phyloP scores from a whole-genome alignment of 768 basidiomycete species.

The Trametes maxima region DNA sequence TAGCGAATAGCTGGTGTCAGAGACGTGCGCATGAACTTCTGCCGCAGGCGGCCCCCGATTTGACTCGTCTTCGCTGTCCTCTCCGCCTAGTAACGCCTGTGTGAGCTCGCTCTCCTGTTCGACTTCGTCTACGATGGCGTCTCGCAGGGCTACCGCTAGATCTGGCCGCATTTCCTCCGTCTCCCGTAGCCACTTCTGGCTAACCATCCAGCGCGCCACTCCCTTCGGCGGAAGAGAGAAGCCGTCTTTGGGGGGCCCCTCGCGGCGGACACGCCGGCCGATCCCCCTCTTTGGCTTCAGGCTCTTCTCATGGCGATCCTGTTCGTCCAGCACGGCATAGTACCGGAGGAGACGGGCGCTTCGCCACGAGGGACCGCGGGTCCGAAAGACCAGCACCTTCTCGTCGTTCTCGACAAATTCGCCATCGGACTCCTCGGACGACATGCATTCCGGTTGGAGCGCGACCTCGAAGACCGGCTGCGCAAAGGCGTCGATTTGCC shows the following conservation, averaged over 20 bases:
- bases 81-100: conserved; percentile 51
- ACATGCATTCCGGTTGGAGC: conserved; percentile 76
- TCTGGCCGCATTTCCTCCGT: conserved; percentile 50
- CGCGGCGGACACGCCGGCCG: conserved; percentile 55
- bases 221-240: conserved; percentile 63
- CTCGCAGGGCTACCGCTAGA: conserved; percentile 44
- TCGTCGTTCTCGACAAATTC: conserved; percentile 42
- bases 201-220: conserved; percentile 75
- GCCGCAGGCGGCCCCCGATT: background rate
- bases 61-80: conserved; percentile 46
- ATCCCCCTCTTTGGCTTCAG: conserved; percentile 56
- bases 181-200: conserved; percentile 58
- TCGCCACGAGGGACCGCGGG: conserved; percentile 69
- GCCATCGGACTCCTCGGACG: conserved; percentile 73
- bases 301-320: conserved; percentile 47
- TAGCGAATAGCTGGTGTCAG: conserved; percentile 33
- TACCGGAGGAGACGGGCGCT: conserved; percentile 63
- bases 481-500: conserved; percentile 53
- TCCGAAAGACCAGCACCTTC: conserved; percentile 45
- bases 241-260: conserved; percentile 59
- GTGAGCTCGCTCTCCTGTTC: conserved; percentile 26
- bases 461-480: conserved; percentile 72
- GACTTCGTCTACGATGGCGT: conserved; percentile 47
- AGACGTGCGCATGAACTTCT: conserved; percentile 17
- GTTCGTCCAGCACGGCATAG: conserved; percentile 62